Evolutionary conservation across 2,329 filamentous ascomycete species (phyloP), one percentile per base, ranked within the genome.

Genomic region (Lachnellula hyalina): DNA sequence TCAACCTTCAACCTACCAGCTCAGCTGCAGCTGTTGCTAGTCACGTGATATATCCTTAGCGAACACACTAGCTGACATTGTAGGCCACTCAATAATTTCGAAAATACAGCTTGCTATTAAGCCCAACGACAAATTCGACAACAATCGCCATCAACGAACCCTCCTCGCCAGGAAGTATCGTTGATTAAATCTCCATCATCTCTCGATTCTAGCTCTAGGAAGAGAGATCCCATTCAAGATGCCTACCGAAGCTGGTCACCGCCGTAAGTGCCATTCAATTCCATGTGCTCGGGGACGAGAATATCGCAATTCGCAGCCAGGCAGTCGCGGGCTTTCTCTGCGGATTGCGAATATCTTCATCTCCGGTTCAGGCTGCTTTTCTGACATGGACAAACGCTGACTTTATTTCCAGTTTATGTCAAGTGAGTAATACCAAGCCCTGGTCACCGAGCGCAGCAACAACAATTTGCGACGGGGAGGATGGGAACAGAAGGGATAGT

Each of bases 221-320:
- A 72, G 73, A 75, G 74, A 74, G 70, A 75, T 64, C 69, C 70
- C 74, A 77, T 77, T 78, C 86, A 91, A 83, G 77, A 94, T 94
- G 89, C 84, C 87, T 87, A 86, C 88, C 74, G 87, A 90, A 84
- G 81, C 86, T 74, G 88, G 88, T 79, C 87, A 92, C 85, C 85
- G 89, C 87, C 81, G 89, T 93, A 79, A 89, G 89, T 89, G 66
- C 14, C 48, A 5, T 28, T n/a, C 35, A 0, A 38, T 23, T 32
- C 21, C 48, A 28, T 25, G 19, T 23, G 34, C 32, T 8, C 32
- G 21, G 19, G 19, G 11, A 19, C 19, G 15, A 4, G 48, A 32
- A 17, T 11, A n/a, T 41, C 2, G 23, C 32, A 17, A 32, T 38
- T 41, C 45, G n/a, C 41, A 35, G 21, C 46, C 28, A 17, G 12